phyloP scores from a whole-genome alignment of 2,329 filamentous ascomycete genomes.

The Trichoderma brevicompactum region DNA sequence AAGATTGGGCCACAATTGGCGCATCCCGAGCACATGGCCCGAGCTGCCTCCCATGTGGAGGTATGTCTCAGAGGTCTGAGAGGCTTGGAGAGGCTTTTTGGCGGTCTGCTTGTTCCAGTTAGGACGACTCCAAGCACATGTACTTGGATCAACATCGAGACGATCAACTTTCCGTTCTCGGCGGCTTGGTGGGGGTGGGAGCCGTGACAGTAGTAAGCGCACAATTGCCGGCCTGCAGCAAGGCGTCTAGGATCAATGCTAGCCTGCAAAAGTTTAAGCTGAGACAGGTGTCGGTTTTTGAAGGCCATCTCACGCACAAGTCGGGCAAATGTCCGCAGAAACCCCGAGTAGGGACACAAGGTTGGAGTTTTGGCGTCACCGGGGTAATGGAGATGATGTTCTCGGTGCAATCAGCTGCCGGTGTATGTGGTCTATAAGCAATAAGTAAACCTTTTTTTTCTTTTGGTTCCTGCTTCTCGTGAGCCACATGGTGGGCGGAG shows the following conservation, averaged over 20 bases:
- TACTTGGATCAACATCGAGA: not conserved
- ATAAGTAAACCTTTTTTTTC: too few species aligned
- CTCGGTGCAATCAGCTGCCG: conserved; percentile 17
- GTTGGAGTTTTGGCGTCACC: not conserved
- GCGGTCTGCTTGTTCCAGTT: not conserved
- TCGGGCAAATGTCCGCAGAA: conserved; percentile 22
- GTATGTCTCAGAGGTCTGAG: conserved; percentile 13
- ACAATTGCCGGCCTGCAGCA: conserved; percentile 8
- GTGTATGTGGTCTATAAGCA: not conserved
- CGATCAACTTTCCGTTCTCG: conserved; percentile 18
- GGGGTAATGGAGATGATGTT: conserved; percentile 8
- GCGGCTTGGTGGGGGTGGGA: not conserved
- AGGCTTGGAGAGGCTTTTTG: not conserved
- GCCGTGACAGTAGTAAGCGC: conserved; percentile 1
- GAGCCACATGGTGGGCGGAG: too few species aligned
- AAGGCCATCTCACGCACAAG: conserved; percentile 16
- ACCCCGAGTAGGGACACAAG: not conserved
- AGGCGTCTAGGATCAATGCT: not conserved
- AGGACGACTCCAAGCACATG: not conserved
- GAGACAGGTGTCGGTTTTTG: not conserved
- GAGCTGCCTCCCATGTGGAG: not conserved
- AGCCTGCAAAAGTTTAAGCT: conserved; percentile 8
- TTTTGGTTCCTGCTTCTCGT: too few species aligned
- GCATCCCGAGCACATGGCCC: not conserved
- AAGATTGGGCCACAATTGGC: not conserved